Conservation (phyloP, 2,329 filamentous ascomycete genomes). For the Teratosphaeria gauchensis region DNA sequence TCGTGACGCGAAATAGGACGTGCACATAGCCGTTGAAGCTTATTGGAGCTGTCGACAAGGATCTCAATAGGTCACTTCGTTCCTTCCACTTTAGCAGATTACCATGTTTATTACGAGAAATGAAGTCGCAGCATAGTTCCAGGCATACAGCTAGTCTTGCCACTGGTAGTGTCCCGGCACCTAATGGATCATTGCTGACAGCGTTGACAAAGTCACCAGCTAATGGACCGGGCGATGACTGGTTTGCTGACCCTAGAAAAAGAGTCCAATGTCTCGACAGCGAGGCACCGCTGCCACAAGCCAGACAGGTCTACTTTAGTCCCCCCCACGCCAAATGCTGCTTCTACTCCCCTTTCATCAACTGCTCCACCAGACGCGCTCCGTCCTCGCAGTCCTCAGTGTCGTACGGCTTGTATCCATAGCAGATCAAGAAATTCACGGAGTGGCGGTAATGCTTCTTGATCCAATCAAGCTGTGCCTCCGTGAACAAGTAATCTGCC, state of each 20-base stretch:
- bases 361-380: not conserved
- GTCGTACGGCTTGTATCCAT: conserved; percentile 9
- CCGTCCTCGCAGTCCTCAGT: conserved; percentile 9
- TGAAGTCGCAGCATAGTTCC: too few species aligned
- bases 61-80: not conserved
- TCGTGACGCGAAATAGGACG: not conserved
- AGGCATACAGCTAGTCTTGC: too few species aligned
- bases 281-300: too few species aligned
- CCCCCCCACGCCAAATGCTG: not conserved
- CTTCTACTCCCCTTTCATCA: not conserved
- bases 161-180: too few species aligned
- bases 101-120: not conserved
- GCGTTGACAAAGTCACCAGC: too few species aligned
- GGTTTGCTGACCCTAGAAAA: too few species aligned
- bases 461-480: conserved; percentile 10
- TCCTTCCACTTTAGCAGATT: not conserved
- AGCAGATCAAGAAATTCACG: conserved; percentile 4
- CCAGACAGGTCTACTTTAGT: too few species aligned
- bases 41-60: not conserved
- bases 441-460: conserved; percentile 10
- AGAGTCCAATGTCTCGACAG: too few species aligned
- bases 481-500: conserved; percentile 12
- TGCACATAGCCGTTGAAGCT: not conserved
- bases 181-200: too few species aligned
- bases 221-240: too few species aligned